Evolutionary conservation across 208 protist genomes (phyloP).

Genomic region (Leishmania aethiopica): DNA sequence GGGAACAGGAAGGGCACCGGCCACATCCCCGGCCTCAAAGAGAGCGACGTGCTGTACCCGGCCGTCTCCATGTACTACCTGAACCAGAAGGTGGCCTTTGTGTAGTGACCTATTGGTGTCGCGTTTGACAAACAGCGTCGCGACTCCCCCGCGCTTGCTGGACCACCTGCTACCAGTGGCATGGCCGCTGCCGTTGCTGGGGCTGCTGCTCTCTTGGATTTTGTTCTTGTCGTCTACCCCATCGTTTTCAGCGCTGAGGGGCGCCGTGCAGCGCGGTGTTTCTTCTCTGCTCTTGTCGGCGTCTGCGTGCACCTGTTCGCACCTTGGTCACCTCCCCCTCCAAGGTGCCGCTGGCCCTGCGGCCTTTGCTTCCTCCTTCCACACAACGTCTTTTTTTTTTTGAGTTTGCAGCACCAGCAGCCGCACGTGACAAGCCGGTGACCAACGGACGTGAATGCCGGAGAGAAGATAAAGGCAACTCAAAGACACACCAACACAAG

Average conservation of each 20-base stretch:
- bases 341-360: neutral
- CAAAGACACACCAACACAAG: neutral
- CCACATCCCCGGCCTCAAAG: slow-evolving; percentile 72
- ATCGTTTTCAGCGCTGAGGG: neutral
- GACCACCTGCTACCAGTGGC: neutral
- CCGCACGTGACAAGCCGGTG: neutral
- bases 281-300: neutral
- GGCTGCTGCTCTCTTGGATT: neutral
- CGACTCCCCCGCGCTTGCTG: neutral
- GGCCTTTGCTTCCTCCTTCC: neutral
- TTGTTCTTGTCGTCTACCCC: neutral
- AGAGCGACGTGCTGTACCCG: slow-evolving; percentile 77
- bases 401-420: neutral
- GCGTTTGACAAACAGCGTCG: neutral
- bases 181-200: neutral
- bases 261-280: neutral
- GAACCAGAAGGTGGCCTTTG: slow-evolving; percentile 92
- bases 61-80: slow-evolving; percentile 93
- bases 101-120: slow-evolving; percentile 33
- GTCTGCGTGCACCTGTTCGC: neutral
- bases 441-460: neutral
- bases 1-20: slow-evolving; percentile 74
- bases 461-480: neutral
- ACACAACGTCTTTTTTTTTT: neutral
- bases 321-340: neutral